Evolutionary conservation across 345 rosid species (phyloP).

Genomic region (Xanthoceras sorbifolium): DNA sequence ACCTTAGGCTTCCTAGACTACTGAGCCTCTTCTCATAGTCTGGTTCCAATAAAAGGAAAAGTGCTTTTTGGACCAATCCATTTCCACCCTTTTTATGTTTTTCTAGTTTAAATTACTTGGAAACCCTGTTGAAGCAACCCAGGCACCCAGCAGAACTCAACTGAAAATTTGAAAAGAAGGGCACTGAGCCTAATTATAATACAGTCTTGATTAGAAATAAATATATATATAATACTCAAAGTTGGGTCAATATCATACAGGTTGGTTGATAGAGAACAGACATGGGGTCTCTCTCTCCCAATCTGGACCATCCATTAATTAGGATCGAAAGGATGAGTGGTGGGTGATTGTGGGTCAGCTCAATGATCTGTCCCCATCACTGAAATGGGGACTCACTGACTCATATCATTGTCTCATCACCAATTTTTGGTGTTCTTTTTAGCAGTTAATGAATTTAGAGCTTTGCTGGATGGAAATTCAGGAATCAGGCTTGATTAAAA

Average conservation of each 20-base stretch:
- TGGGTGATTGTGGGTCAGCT: neutral
- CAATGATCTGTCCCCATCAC: neutral
- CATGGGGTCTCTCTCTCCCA: neutral
- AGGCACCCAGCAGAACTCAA: too few species aligned
- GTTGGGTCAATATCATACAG: constrained; percentile 20
- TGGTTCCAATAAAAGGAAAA: neutral
- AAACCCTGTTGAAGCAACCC: too few species aligned
- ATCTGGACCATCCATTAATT: neutral
- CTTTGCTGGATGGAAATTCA: neutral
- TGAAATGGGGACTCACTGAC: neutral
- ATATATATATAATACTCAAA: neutral
- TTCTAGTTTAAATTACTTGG: too few species aligned
- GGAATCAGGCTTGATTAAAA: constrained; percentile 2
- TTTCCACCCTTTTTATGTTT: too few species aligned
- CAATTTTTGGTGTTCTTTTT: neutral
- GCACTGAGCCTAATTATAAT: neutral
- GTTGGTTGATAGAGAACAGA: constrained; percentile 14
- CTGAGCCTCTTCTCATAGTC: neutral
- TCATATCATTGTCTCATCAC: constrained; percentile 6
- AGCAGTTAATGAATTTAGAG: neutral
- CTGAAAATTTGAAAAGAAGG: too few species aligned
- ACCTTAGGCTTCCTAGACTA: neutral
- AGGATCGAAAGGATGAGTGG: neutral
- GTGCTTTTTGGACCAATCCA: neutral
- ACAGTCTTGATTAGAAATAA: neutral